Percentiles rank a stretch among this genome's conserved stretches.
Evolutionary conservation across 2,329 filamentous ascomycete genomes (phyloP).

Genomic region (Sordariomycetes sp.): DNA sequence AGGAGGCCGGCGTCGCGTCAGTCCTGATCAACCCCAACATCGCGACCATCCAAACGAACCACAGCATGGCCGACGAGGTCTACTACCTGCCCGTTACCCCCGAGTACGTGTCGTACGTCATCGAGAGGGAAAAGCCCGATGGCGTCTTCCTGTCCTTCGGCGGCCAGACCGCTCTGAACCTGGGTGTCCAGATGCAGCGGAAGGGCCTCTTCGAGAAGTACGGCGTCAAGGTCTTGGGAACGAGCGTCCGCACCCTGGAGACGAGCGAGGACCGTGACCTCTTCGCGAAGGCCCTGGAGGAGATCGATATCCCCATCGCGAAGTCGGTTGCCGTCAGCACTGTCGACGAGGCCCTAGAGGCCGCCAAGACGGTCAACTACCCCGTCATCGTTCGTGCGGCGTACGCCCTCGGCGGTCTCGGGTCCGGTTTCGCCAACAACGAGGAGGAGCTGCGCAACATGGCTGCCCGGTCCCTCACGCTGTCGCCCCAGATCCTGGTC

Average conservation of each 20-base stretch:
- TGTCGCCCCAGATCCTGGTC: conserved; percentile 92
- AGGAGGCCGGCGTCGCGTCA: conserved; percentile 84
- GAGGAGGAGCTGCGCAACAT: conserved; percentile 88
- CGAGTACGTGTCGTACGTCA: conserved; percentile 96
- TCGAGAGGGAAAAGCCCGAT: conserved; percentile 90
- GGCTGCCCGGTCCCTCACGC: conserved; percentile 81
- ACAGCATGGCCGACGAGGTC: conserved; percentile 90
- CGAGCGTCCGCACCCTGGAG: conserved; percentile 87
- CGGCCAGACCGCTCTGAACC: conserved; percentile 91
- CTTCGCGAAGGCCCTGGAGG: conserved; percentile 88
- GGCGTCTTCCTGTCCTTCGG: conserved; percentile 96
- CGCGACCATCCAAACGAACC: conserved; percentile 94
- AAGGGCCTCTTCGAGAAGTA: conserved; percentile 93
- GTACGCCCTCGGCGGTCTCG: conserved; percentile 90
- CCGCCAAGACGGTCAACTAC: conserved; percentile 80
- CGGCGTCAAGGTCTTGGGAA: conserved; percentile 90
- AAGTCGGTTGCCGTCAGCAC: conserved; percentile 89
- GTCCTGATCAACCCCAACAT: conserved; percentile 98
- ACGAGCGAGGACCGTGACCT: conserved; percentile 82
- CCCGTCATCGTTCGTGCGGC: conserved; percentile 97
- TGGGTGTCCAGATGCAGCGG: conserved; percentile 95
- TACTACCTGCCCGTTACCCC: conserved; percentile 97
- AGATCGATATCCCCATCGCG: conserved; percentile 96
- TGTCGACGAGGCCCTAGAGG: conserved; percentile 82
- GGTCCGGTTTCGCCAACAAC: conserved; percentile 92